These are phyloP conservation scores for Trametes cubensis DNA, from an alignment of 768 basidiomycete species.

Conservation along the genomic window DNA sequence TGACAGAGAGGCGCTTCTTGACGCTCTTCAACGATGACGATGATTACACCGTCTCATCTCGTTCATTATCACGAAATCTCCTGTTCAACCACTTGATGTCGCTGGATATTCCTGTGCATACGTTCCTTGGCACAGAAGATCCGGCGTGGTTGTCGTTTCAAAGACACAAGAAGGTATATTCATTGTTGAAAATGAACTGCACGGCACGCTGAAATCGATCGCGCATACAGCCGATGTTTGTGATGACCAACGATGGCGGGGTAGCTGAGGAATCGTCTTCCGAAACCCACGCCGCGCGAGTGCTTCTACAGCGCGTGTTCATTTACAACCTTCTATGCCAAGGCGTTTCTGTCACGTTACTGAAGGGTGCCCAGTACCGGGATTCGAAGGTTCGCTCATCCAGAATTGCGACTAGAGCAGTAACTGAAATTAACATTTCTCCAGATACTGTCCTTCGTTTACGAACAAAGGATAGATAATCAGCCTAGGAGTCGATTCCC, in stretches of 20 bases:
- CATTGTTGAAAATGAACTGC: not conserved
- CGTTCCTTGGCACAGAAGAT: slow-evolving; percentile 51
- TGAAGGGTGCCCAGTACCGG: slow-evolving; percentile 59
- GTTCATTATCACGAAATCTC: slow-evolving; percentile 53
- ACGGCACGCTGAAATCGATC: too few species aligned
- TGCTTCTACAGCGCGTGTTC: slow-evolving; percentile 53
- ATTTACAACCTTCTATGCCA: slow-evolving; percentile 51
- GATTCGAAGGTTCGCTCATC: slow-evolving; percentile 57
- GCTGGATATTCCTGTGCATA: slow-evolving; percentile 45
- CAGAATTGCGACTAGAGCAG: not conserved
- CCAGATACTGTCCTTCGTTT: slow-evolving; percentile 65
- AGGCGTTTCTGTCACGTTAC: slow-evolving; percentile 52
- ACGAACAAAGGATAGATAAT: slow-evolving; percentile 35
- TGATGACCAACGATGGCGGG: slow-evolving; percentile 59
- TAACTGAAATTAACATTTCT: not conserved
- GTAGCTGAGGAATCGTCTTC: slow-evolving; percentile 22
- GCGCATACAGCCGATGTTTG: slow-evolving; percentile 62
- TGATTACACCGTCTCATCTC: slow-evolving; percentile 45
- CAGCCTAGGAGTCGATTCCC: slow-evolving; percentile 22
- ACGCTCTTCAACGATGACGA: slow-evolving; percentile 43
- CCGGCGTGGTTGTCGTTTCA: slow-evolving; percentile 52
- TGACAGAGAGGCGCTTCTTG: slow-evolving; percentile 47
- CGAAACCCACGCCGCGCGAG: slow-evolving; percentile 28
- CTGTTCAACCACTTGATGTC: slow-evolving; percentile 53
- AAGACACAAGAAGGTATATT: slow-evolving; percentile 42